Base-by-base conservation (phyloP, 176 grass and related monocot species). In the Cenchrus purpureus region DNA sequence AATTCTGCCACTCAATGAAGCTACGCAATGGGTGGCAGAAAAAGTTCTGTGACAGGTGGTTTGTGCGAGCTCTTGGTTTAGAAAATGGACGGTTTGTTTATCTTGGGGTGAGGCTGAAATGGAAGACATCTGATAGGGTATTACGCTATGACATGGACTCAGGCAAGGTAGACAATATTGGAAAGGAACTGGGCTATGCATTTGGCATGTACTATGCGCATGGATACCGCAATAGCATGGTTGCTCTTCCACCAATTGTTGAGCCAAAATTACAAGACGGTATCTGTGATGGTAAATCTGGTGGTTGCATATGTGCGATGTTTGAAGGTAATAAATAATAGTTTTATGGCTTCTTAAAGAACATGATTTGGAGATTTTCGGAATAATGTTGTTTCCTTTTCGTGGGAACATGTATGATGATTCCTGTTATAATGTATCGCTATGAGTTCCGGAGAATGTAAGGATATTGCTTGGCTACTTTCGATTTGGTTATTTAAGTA, bases 221-320 rank as follows among this genome's bases (percentile, higher is more conserved):
- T 43, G 79, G 52, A 59, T 71, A 82, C 53, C 53, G 53, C 42
- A 82, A 82, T 17, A 71, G 66, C 52, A 70, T 82, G 79, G 79
- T n/a, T 31, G 4, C 53, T 58, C 66, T 82, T 71, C 79, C 66
- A 57, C 52, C 20, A 10, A 71, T 71, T 71, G 2, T 2, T 0
- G 4, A 46, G 37, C 66, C 66, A 31, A 1, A 0, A 12, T 19
- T 10, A 5, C 5, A 82, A 32, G 68, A 46, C 20, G 12, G 12
- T 13, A 29, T 82, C 31, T 82, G 42, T 72, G 80, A 49, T 10
- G 68, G 54, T 19, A 60, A 59, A 4, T 2, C 52, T 7, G 4
- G 50, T 58, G 65, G 20, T 29, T 82, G 79, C 1, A 29, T 44
- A 44, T 82, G 79, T 71, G 79, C 20, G 10, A 25, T 14, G 13